Evolutionary conservation across 345 rosid species (phyloP).

Genomic region (Iberis pinnata): DNA sequence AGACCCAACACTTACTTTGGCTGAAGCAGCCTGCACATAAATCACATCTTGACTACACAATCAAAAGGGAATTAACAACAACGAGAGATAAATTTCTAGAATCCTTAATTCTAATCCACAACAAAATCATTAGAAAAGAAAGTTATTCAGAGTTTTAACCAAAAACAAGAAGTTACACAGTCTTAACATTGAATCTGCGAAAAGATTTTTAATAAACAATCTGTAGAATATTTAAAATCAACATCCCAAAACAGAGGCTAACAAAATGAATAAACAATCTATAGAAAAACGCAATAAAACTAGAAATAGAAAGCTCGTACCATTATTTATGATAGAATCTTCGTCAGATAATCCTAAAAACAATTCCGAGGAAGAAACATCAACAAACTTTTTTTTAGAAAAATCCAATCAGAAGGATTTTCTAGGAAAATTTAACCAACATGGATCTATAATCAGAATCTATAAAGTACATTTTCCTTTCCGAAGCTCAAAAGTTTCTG

Average conservation of each 20-base stretch:
- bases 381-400: neutral
- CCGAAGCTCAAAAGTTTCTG: conserved; percentile 9
- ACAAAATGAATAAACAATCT: neutral
- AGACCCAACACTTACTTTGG: conserved; percentile 56
- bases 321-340: conserved; percentile 14
- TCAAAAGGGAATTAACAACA: neutral
- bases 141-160: too few relatives aligned
- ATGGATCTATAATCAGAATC: conserved; percentile 1
- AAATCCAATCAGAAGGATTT: neutral
- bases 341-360: neutral
- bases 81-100: neutral
- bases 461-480: neutral
- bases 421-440: conserved; percentile 1
- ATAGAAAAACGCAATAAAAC: neutral
- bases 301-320: conserved; percentile 21
- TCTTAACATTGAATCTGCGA: too few relatives aligned
- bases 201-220: too few relatives aligned
- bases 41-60: neutral
- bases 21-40: conserved; percentile 50
- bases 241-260: neutral
- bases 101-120: too few relatives aligned
- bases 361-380: conserved; percentile 12
- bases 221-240: too few relatives aligned
- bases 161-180: too few relatives aligned
- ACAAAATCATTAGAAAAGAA: too few relatives aligned